phyloP scores from a whole-genome alignment of 2,329 filamentous ascomycete genomes.

The Apiospora aurea region DNA sequence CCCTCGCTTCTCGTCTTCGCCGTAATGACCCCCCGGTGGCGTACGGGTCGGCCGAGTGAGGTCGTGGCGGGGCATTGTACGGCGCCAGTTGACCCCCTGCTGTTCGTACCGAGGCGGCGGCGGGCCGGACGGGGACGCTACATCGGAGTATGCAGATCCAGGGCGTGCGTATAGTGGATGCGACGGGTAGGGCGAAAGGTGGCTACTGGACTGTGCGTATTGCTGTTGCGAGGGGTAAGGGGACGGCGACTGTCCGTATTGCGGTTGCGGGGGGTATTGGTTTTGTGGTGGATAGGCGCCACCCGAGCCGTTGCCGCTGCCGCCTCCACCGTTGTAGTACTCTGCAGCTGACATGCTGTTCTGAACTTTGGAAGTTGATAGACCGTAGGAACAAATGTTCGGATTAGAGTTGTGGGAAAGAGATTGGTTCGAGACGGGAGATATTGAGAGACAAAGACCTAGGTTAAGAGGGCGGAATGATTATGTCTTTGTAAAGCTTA shows the following conservation, averaged over 20 bases:
- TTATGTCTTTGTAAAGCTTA: background rate
- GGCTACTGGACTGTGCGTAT: slow-evolving; percentile 34
- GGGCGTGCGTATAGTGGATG: slow-evolving; percentile 39
- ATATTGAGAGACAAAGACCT: background rate
- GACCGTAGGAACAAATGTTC: background rate
- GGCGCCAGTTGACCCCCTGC: background rate
- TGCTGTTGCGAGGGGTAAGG: slow-evolving; percentile 33
- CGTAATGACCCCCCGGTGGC: slow-evolving; percentile 21
- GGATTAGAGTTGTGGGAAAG: background rate
- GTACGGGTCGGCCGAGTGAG: slow-evolving; percentile 41
- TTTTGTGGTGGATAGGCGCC: slow-evolving; percentile 31
- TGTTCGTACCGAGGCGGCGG: slow-evolving; percentile 10
- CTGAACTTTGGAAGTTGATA: too few species aligned
- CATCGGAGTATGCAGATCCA: slow-evolving; percentile 39
- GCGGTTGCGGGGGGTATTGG: slow-evolving; percentile 33
- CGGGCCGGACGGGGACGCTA: slow-evolving; percentile 26
- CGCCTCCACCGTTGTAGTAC: slow-evolving; percentile 38
- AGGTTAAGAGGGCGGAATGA: background rate
- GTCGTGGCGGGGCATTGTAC: slow-evolving; percentile 30
- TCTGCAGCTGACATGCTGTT: slow-evolving; percentile 40
- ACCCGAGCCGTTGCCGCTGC: slow-evolving; percentile 25
- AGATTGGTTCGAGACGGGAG: background rate
- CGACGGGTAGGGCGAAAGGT: slow-evolving; percentile 36
- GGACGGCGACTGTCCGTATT: slow-evolving; percentile 33
- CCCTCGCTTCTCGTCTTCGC: slow-evolving; percentile 10